phyloP scores from a whole-genome alignment of 169 alveolate genomes.

The Miamiensis avidus region DNA sequence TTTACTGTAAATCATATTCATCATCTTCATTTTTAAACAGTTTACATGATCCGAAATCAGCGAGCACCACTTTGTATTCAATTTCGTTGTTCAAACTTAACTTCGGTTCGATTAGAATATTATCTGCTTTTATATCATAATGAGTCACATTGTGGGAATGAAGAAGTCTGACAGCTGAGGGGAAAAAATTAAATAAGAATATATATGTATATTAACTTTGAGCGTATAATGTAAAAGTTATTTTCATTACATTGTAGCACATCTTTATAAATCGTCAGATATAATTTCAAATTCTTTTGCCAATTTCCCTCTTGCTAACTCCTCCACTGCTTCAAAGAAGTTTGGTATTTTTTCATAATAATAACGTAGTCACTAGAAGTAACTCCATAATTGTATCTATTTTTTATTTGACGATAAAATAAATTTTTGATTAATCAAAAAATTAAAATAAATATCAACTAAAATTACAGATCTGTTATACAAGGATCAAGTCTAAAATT shows the following conservation, averaged over 20 bases:
- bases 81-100: constrained; percentile 21
- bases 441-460: too few species aligned
- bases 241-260: constrained; percentile 47
- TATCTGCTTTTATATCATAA: constrained; percentile 94
- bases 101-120: constrained; percentile 79
- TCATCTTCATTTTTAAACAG: constrained; percentile 85
- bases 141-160: constrained; percentile 90
- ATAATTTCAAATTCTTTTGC: constrained; percentile 72
- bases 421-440: too few species aligned
- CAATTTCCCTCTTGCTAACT: constrained; percentile 46
- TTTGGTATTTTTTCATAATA: constrained; percentile 85
- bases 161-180: constrained; percentile 75
- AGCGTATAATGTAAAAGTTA: too few species aligned
- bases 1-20: constrained; percentile 50
- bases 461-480: constrained; percentile 72
- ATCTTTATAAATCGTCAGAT: constrained; percentile 82
- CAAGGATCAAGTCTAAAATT: constrained; percentile 78
- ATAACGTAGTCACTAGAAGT: constrained; percentile 80
- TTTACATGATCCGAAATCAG: constrained; percentile 92
- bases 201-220: too few species aligned
- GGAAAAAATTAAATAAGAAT: too few species aligned
- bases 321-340: constrained; percentile 86
- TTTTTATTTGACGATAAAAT: too few species aligned
- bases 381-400: constrained; percentile 83
- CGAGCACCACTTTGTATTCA: constrained; percentile 83